Evolutionary conservation across 306 rosid genomes (phyloP), one percentile per base, ranked within the genome.

Genomic region (Casuarina equisetifolia): DNA sequence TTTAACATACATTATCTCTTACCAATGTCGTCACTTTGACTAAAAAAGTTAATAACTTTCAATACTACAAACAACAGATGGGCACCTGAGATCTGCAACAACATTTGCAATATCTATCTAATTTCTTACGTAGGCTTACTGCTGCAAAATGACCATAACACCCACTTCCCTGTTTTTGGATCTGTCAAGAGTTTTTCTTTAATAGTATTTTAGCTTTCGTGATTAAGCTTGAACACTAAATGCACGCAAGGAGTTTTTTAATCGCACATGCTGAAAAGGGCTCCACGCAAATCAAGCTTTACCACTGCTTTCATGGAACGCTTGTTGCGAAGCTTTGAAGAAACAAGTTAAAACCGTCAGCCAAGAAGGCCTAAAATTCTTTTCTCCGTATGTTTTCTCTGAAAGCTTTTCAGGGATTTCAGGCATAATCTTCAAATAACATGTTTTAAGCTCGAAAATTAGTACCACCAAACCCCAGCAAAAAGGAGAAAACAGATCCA

Each of bases 291-390:
- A n/a, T 52, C 51, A 48, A 9, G 51, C 57, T 61, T 62, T 62
- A 2, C 39, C 36, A 62, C n/a, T 36, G 69, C 0, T 62, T 13
- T 38, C 1, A 63, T 63, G 45, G 69, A 63, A 13, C 19, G 13
- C 44, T 62, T 62, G 42, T 62, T 62, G 69, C 2, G 69, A 62
- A 62, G 44, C 69, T 62, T 62, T 35, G 69, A 62, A 62, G 69
- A 38, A 62, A 62, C n/a, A 62, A 13, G 35, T 13, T 54, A 6
- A 51, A 51, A 25, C 32, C 32, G 32, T 25, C 1, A 25, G 32
- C 32, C 32, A 16, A 6, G 19, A 52, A 53, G 32, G 0, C 32
- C 32, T 4, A 2, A 2, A 54, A 54, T 54, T 54, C 25, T 54
- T 54, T 54, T 54, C 32, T 54, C 61, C 32, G 1, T 16, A 54